A percentile compares a stretch with the other conserved stretches of the same genome.
These are phyloP conservation scores for Acer negundo DNA, from an alignment of 345 rosid species.

Conservation along the genomic window DNA sequence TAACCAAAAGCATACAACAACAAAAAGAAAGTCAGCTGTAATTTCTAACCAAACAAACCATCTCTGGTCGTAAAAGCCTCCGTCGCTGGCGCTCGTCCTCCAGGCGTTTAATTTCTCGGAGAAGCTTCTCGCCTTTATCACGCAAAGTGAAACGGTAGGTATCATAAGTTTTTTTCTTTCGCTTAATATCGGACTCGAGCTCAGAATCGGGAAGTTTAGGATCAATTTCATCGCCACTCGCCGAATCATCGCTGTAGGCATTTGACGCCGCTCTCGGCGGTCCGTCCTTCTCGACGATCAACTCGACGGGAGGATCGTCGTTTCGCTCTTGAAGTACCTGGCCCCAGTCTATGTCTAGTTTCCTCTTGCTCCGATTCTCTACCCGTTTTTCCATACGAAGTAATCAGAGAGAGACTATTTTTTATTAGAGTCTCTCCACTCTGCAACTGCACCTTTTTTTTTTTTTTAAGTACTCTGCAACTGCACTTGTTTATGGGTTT, in stretches of 20 bases:
- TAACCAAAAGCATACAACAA: slow-evolving; percentile 1
- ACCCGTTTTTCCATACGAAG: slow-evolving; percentile 24
- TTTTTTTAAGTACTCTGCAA: no score
- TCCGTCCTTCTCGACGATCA: slow-evolving; percentile 27
- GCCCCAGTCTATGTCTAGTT: slow-evolving; percentile 44
- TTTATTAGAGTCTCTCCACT: not conserved
- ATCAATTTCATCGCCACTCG: slow-evolving; percentile 10
- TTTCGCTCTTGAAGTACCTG: slow-evolving; percentile 18
- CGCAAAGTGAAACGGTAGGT: slow-evolving; percentile 9
- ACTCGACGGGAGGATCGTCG: slow-evolving; percentile 35
- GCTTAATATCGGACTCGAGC: slow-evolving; percentile 38
- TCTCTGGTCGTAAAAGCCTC: slow-evolving; percentile 20
- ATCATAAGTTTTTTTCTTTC: slow-evolving; percentile 18
- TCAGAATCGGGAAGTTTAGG: slow-evolving; percentile 30
- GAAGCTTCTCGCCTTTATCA: slow-evolving; percentile 61
- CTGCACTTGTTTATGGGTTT: not conserved
- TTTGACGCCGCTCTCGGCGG: slow-evolving; percentile 9
- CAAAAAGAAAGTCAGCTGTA: not conserved
- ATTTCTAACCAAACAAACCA: slow-evolving; percentile 32
- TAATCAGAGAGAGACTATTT: not conserved
- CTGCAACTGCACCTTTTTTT: not conserved
- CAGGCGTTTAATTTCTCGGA: slow-evolving; percentile 28
- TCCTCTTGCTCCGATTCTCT: slow-evolving; percentile 32
- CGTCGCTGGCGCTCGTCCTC: slow-evolving; percentile 55
- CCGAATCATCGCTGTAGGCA: slow-evolving; percentile 27